Evolutionary conservation across 495 filamentous ascomycete genomes (phyloP).

Genomic region (Letharia lupina): DNA sequence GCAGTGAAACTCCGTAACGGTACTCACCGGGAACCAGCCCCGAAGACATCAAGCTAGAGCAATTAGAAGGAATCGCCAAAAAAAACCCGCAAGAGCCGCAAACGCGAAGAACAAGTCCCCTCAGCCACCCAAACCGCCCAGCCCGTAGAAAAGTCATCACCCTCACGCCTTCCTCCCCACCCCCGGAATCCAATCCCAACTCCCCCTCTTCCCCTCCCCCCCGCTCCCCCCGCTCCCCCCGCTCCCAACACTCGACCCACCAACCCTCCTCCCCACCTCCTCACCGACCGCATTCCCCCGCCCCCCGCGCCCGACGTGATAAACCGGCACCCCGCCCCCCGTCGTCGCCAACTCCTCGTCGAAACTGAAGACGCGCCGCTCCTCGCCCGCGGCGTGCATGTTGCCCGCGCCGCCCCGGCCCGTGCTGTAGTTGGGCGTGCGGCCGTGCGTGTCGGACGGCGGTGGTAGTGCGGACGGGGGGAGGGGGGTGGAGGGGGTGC

Average conservation of each 20-base stretch:
- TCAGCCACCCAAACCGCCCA: not conserved
- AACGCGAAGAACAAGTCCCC: no score
- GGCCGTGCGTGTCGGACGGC: not conserved
- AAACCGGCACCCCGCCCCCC: conserved; percentile 53
- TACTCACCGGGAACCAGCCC: conserved; percentile 19
- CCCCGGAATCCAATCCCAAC: not conserved
- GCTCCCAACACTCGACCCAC: conserved; percentile 2
- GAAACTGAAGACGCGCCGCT: conserved; percentile 75
- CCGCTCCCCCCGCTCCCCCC: conserved; percentile 9
- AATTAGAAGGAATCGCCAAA: not conserved
- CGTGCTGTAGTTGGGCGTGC: conserved; percentile 53
- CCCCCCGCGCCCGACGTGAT: conserved; percentile 82
- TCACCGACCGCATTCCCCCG: conserved; percentile 66
- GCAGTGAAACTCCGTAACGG: conserved; percentile 18
- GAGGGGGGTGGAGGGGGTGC: conserved; percentile 52
- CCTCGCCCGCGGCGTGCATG: conserved; percentile 54
- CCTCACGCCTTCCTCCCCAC: not conserved
- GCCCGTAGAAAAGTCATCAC: no score
- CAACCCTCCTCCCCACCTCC: conserved; percentile 12
- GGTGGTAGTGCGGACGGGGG: conserved; percentile 47
- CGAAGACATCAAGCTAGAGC: not conserved
- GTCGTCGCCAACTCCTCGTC: conserved; percentile 79
- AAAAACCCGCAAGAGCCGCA: no score
- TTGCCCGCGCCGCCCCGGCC: conserved; percentile 92
- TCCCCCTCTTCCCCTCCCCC: conserved; percentile 2